Percentiles rank a stretch among this genome's conserved stretches.
Evolutionary conservation across 352 stramenopile species (phyloP).

Genomic region (Blastocystis sp.): DNA sequence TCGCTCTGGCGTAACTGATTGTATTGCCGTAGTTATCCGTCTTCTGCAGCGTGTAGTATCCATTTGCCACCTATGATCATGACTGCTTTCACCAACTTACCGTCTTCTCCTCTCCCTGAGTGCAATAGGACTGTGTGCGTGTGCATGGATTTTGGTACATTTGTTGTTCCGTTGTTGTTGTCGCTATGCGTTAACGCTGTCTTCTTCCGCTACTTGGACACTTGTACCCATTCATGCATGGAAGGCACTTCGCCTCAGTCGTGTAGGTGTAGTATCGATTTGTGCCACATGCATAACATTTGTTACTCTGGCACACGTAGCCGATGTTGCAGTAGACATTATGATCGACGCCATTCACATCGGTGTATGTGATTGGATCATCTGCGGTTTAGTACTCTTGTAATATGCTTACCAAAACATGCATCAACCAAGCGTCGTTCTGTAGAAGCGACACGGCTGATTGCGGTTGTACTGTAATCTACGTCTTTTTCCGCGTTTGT

Average conservation of each 20-base stretch:
- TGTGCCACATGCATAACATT: conserved; percentile 5
- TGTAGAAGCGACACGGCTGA: background rate
- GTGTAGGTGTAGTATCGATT: conserved; percentile 10
- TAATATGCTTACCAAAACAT: background rate
- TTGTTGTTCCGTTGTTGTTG: conserved; percentile 15
- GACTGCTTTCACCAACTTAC: background rate
- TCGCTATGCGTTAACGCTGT: conserved; percentile 3
- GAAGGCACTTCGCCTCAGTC: background rate
- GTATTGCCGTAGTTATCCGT: background rate
- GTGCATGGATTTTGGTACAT: conserved; percentile 64
- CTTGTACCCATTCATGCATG: conserved; percentile 35
- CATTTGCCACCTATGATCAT: conserved; percentile 10
- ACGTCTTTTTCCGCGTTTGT: background rate
- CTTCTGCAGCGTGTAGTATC: background rate
- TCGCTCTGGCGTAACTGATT: background rate
- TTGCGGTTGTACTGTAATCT: background rate
- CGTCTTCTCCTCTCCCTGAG: background rate
- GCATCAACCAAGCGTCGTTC: background rate
- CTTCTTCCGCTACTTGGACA: conserved; percentile 2
- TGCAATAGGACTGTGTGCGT: conserved; percentile 2
- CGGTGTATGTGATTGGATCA: conserved; percentile 38
- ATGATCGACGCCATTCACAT: background rate
- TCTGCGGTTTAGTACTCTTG: background rate
- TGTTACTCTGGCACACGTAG: background rate
- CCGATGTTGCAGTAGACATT: conserved; percentile 8